Percentiles rank a stretch among this genome's conserved stretches.
phyloP scores from a whole-genome alignment of 495 filamentous ascomycete genomes.

The Mycothermus thermophilus region DNA sequence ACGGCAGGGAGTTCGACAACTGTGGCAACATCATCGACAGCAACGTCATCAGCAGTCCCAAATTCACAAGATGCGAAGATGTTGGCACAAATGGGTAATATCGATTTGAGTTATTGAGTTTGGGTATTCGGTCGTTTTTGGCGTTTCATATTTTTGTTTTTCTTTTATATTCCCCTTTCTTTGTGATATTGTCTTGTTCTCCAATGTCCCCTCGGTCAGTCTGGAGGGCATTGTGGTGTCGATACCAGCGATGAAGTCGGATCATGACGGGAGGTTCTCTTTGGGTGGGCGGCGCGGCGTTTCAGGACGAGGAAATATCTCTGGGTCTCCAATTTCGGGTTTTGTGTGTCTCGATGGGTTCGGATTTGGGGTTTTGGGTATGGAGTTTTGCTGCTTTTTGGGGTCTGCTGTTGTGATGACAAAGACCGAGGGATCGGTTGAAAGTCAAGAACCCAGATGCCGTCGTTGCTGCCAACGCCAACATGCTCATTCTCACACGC shows the following conservation, averaged over 20 bases:
- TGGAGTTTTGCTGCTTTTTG: not conserved
- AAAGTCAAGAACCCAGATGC: not conserved
- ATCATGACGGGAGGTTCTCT: not conserved
- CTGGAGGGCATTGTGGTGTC: too few relatives aligned
- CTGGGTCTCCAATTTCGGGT: conserved; percentile 11
- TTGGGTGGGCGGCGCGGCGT: not conserved
- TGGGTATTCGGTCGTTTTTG: conserved; percentile 6
- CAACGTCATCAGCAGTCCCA: not conserved
- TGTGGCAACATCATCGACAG: conserved; percentile 7
- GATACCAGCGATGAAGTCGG: not conserved
- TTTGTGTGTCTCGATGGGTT: conserved; percentile 19
- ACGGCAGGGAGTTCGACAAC: conserved; percentile 17
- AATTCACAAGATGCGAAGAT: conserved; percentile 21
- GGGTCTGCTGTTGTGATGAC: too few relatives aligned
- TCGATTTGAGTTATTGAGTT: conserved; percentile 26
- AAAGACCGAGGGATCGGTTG: not conserved
- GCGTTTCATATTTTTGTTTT: not conserved
- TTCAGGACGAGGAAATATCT: not conserved
- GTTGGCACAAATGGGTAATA: conserved; percentile 18
- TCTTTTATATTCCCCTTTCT: conserved; percentile 3
- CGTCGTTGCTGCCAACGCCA: too few relatives aligned
- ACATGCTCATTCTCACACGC: too few relatives aligned
- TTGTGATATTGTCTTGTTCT: not conserved
- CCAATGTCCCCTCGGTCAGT: too few relatives aligned
- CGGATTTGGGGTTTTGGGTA: conserved; percentile 7